Evolutionary conservation across 1,284 basidiomycete species (phyloP), one percentile per base, ranked within the genome.

Genomic region (Tausonia pullulans): DNA sequence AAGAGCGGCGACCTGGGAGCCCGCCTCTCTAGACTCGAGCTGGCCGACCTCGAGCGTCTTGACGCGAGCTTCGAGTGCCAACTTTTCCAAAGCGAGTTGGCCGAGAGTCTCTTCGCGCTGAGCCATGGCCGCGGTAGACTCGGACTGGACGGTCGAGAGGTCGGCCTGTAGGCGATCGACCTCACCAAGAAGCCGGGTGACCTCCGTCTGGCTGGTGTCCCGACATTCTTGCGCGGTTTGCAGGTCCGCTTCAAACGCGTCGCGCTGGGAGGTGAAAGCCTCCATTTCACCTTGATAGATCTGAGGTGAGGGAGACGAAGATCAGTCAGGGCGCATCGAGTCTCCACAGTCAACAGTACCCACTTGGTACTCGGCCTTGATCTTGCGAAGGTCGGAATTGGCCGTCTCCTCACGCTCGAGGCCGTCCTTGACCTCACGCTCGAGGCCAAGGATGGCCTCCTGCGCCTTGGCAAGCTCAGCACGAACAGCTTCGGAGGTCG

Each of bases 151-250:
- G n/a, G 53, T 40, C 39, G 39, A 11, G 50, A 63, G 62, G 7
- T 63, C 62, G 55, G 55, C 46, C 45, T 63, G 51, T 16, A 63
- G 79, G 27, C 27, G 27, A 27, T 27, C 27, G 27, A 27, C 27
- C 27, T 27, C 27, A 2, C 27, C 27, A 27, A 27, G 27, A 27
- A 27, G 27, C 27, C 51, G 8, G 51, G 51, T 51, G 6, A 9
- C 13, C 8, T 51, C 13, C 13, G 50, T 51, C 8, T 8, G 9
- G 6, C 5, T 51, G 50, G 27, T 27, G 27, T 27, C 27, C 27
- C 27, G 27, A 27, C 27, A 27, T 27, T 27, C 27, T 27, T 27
- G 27, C 27, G 27, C 27, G 2, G 27, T 27, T 27, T 27, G 27
- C 27, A 27, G 27, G 27, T 27, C 27, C 27, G 27, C 27, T 27